These are phyloP conservation scores for Rhododendron kiyosumense DNA, from an alignment of 148 eudicot genomes.

Conservation along the genomic window DNA sequence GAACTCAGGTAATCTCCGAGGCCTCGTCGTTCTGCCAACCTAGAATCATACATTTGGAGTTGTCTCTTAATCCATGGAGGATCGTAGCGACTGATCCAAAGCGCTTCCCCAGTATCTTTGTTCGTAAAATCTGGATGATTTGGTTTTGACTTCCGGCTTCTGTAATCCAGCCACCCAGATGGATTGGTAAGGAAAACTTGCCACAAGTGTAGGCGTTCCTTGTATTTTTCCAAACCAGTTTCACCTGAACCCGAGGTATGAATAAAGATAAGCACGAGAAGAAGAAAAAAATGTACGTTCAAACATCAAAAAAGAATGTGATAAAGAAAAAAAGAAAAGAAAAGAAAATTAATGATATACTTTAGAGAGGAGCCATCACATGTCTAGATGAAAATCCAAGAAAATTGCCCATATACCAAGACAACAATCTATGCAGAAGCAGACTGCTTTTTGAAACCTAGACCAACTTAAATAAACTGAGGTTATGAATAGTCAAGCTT, in stretches of 20 bases:
- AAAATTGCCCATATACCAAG: background rate
- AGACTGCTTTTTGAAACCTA: background rate
- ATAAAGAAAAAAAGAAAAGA: too few species aligned
- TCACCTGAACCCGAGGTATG: slow-evolving; percentile 21
- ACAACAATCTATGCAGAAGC: background rate
- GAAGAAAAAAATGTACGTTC: background rate
- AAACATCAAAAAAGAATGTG: background rate
- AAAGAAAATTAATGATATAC: background rate
- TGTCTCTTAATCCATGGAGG: slow-evolving; percentile 67
- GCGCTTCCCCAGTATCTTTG: slow-evolving; percentile 59
- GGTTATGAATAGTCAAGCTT: background rate
- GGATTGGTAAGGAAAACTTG: slow-evolving; percentile 63
- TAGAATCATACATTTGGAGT: slow-evolving; percentile 43
- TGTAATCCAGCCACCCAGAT: slow-evolving; percentile 54
- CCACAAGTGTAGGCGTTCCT: slow-evolving; percentile 49
- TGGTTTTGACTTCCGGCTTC: slow-evolving; percentile 40
- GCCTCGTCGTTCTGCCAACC: slow-evolving; percentile 10
- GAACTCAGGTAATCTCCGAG: background rate
- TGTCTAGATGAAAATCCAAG: background rate
- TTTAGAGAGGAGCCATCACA: background rate
- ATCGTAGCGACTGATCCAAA: slow-evolving; percentile 51
- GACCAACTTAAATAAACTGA: background rate
- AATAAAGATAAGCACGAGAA: background rate
- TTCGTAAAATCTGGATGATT: slow-evolving; percentile 63
- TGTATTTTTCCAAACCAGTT: slow-evolving; percentile 26